Evolutionary conservation across 2,329 filamentous ascomycete species (phyloP).

Genomic region (Pseudonectria foliicola): DNA sequence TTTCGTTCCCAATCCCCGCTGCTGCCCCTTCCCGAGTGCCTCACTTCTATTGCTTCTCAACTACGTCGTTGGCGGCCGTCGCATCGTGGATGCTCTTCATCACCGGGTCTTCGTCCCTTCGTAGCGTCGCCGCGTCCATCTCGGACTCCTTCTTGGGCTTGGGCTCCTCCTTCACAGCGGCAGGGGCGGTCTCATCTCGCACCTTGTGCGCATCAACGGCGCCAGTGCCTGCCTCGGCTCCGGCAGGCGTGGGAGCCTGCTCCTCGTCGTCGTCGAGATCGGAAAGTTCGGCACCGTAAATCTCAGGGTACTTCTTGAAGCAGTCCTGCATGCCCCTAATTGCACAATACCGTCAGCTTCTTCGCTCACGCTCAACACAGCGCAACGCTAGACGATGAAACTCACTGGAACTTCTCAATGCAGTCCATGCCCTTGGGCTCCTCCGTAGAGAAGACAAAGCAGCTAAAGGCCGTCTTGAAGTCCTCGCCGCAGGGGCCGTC

Average conservation of each 20-base stretch:
- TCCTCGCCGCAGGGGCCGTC: constrained; percentile 91
- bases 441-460: constrained; percentile 91
- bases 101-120: too few relatives aligned
- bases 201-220: constrained; percentile 50
- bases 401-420: constrained; percentile 94
- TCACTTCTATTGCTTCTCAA: constrained; percentile 10
- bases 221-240: constrained; percentile 3
- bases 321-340: constrained; percentile 91
- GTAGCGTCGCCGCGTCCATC: too few relatives aligned
- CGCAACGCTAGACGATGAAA: constrained; percentile 14
- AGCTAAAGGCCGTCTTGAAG: constrained; percentile 94
- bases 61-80: constrained; percentile 21
- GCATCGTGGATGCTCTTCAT: constrained; percentile 16
- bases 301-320: constrained; percentile 85
- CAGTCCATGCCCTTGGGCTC: constrained; percentile 98
- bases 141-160: constrained; percentile 35
- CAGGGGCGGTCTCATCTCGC: constrained; percentile 59
- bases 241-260: constrained; percentile 9
- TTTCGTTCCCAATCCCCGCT: constrained; percentile 3
- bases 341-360: constrained; percentile 22
- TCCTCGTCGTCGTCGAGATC: constrained; percentile 59
- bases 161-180: constrained; percentile 42
- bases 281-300: constrained; percentile 83
- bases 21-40: constrained; percentile 9
- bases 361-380: too few relatives aligned